Evolutionary conservation across 1,284 basidiomycete genomes (phyloP), one percentile per base, ranked within the genome.

Genomic region (Malassezia slooffiae): DNA sequence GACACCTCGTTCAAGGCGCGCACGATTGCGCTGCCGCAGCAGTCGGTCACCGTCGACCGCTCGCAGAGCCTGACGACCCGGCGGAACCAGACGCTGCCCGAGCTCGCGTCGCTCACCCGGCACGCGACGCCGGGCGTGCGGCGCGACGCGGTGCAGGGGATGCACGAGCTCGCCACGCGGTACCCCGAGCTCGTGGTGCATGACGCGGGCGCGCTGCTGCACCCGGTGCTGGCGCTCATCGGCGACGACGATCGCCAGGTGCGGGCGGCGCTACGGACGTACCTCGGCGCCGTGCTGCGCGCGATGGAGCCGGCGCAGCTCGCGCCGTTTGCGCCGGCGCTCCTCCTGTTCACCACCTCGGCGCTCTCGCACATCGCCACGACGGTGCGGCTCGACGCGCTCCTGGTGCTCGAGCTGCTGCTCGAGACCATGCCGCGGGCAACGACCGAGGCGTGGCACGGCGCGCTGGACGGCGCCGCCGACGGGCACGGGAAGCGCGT

Each of bases 1-100:
- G 86, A 96, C 70, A 95, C 90, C 1, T 89, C 88, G 0, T 95
- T 91, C 78, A 93, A 89, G 70, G 81, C 87, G 32, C 78, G 85
- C 54, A 49, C 47, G n/a, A 53, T 62, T 23, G 50, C 52, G 2
- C 41, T 49, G 27, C 44, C 47, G 30, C 60, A 62, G 43, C 62
- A 64, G 43, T 60, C 58, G 19, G 60, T 64, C 50, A 57, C 47
- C 27, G 46, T 43, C 5, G 60, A 63, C 52, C 58, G 57, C 40
- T 55, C 57, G 9, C 48, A 50, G 17, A 48, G 43, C 16, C 39
- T 50, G 9, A 43, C 54, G 47, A 55, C 50, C 47, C 43, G 47
- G 38, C 50, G 60, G 35, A 83, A 80, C 50, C 76, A 85, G 21
- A 81, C 81, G 0, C 76, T 95, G 20, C 75, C 79, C 28, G 85